These are phyloP conservation scores for Achaetomium macrosporum DNA, from an alignment of 2,329 filamentous ascomycete species.

Conservation along the genomic window DNA sequence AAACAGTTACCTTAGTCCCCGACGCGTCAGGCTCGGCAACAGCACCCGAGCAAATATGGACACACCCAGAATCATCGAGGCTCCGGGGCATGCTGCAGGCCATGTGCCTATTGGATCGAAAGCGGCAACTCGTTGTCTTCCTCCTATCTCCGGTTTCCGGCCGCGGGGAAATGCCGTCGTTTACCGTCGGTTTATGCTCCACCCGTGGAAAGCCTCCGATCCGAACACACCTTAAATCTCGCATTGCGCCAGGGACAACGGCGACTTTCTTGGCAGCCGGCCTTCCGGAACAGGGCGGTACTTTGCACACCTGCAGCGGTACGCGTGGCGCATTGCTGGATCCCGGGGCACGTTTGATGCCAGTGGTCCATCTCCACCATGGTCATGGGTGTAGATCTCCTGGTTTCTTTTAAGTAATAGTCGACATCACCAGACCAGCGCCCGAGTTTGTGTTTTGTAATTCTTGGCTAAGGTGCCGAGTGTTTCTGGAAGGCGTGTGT, in stretches of 20 bases:
- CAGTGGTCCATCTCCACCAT: neutral
- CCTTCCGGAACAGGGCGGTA: slow-evolving; percentile 5
- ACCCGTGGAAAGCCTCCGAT: slow-evolving; percentile 6
- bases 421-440: slow-evolving; percentile 14
- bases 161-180: slow-evolving; percentile 3
- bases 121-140: neutral
- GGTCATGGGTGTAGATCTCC: slow-evolving; percentile 1
- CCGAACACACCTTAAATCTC: neutral
- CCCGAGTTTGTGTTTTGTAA: slow-evolving; percentile 13
- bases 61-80: too few relatives aligned
- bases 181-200: slow-evolving; percentile 14
- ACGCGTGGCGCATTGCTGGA: neutral
- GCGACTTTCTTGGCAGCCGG: slow-evolving; percentile 1
- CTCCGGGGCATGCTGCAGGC: too few relatives aligned
- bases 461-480: slow-evolving; percentile 8
- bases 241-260: neutral
- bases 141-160: slow-evolving; percentile 11
- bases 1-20: too few relatives aligned
- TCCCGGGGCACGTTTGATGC: neutral
- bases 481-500: slow-evolving; percentile 1
- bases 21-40: too few relatives aligned
- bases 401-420: slow-evolving; percentile 19
- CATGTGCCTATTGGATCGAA: neutral
- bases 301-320: neutral
- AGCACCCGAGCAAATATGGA: too few relatives aligned